phyloP scores from a whole-genome alignment of 2,329 filamentous ascomycete species.

The Cladosporium austrohemisphaericum region DNA sequence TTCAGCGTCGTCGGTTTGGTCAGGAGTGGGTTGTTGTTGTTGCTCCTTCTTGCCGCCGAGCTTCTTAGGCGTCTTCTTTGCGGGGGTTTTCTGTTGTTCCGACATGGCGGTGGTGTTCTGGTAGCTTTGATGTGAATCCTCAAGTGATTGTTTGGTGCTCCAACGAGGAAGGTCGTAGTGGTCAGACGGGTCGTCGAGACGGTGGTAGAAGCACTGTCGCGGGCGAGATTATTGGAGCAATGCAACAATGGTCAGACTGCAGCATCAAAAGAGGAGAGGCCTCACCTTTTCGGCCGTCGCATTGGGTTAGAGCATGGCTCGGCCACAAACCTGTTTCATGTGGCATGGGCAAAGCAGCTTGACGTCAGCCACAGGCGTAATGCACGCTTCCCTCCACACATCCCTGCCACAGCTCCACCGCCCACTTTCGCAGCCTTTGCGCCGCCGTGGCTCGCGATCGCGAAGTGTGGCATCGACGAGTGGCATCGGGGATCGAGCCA shows the following conservation, averaged over 20 bases:
- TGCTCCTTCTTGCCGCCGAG: slow-evolving; percentile 43
- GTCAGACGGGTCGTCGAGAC: neutral
- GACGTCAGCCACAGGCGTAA: slow-evolving; percentile 6
- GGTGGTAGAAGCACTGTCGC: slow-evolving; percentile 1
- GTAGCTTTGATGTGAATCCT: neutral
- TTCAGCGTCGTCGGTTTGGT: slow-evolving; percentile 42
- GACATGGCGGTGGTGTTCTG: neutral
- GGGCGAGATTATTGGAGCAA: no score
- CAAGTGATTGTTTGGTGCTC: neutral
- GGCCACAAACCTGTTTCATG: slow-evolving; percentile 10
- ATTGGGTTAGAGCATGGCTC: slow-evolving; percentile 8
- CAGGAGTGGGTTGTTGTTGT: slow-evolving; percentile 47
- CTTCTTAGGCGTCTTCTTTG: slow-evolving; percentile 49
- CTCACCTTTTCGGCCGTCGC: slow-evolving; percentile 4
- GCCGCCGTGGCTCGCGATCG: slow-evolving; percentile 3
- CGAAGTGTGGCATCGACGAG: slow-evolving; percentile 2
- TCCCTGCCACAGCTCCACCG: slow-evolving; percentile 11
- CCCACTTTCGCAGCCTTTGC: neutral
- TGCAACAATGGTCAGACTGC: slow-evolving; percentile 8
- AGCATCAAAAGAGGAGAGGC: slow-evolving; percentile 9
- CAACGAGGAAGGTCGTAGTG: neutral
- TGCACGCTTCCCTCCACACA: neutral
- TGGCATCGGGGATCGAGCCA: slow-evolving; percentile 12
- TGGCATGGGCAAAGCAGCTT: slow-evolving; percentile 9
- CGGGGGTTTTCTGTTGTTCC: slow-evolving; percentile 15